These are phyloP conservation scores for Yarrowia phangngaensis DNA, from an alignment of 805 yeast species.

Conservation along the genomic window DNA sequence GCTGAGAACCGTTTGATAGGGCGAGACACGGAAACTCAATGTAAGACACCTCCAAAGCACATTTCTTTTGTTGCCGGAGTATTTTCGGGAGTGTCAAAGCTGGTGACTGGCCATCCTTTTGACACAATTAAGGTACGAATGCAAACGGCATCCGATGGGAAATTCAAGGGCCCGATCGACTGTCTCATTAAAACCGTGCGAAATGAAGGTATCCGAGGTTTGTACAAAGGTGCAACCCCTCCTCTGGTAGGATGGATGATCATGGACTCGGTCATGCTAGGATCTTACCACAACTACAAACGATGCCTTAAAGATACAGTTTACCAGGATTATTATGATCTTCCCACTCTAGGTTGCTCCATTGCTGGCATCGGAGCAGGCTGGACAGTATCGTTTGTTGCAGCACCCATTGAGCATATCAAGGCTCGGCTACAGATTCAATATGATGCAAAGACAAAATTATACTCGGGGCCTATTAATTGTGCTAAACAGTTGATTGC, in stretches of 20 bases:
- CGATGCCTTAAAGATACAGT: conserved; percentile 60
- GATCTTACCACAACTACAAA: conserved; percentile 75
- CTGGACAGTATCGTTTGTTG: conserved; percentile 89
- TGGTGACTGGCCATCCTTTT: conserved; percentile 89
- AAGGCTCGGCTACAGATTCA: conserved; percentile 88
- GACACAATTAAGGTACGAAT: conserved; percentile 85
- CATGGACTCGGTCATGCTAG: conserved; percentile 90
- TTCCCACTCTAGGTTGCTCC: conserved; percentile 72
- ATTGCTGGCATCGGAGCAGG: conserved; percentile 78
- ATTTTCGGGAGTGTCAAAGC: conserved; percentile 80
- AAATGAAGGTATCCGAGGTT: conserved; percentile 73
- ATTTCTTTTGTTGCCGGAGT: conserved; percentile 71
- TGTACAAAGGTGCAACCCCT: conserved; percentile 88
- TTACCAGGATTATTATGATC: conserved; percentile 54
- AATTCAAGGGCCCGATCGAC: conserved; percentile 78
- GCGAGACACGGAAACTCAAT: conserved; percentile 3
- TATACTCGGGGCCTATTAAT: conserved; percentile 76
- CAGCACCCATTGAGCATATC: conserved; percentile 88
- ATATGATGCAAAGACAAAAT: conserved; percentile 66
- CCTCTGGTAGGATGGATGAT: conserved; percentile 90
- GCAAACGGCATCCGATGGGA: conserved; percentile 66
- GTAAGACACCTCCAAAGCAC: conserved; percentile 17
- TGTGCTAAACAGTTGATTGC: conserved; percentile 46
- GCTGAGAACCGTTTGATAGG: conserved; percentile 18
- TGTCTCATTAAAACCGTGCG: conserved; percentile 67